These are phyloP conservation scores for Russula sp. DNA, from an alignment of 768 basidiomycete species.

Conservation along the genomic window DNA sequence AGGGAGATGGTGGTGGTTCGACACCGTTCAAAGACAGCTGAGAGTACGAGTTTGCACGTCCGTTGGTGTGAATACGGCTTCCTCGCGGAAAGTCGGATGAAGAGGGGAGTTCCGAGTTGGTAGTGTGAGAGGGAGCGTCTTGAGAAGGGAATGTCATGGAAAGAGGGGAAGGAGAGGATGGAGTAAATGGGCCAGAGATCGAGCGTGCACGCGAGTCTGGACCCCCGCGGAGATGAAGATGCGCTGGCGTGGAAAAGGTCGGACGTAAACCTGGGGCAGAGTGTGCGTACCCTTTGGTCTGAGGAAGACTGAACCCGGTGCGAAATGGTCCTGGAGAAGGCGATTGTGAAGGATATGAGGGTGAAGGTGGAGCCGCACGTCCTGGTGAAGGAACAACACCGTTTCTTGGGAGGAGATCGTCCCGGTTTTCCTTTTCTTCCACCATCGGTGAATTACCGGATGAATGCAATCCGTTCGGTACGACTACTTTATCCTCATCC, in stretches of 20 bases:
- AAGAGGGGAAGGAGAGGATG: constrained; percentile 51
- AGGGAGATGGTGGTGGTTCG: constrained; percentile 28
- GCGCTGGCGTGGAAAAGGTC: constrained; percentile 34
- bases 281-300: constrained; percentile 35
- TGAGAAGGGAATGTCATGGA: constrained; percentile 41
- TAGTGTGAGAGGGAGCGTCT: constrained; percentile 30
- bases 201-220: constrained; percentile 47
- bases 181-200: constrained; percentile 48
- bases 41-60: constrained; percentile 24
- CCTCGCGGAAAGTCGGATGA: constrained; percentile 17
- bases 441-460: constrained; percentile 1
- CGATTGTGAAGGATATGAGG: constrained; percentile 34
- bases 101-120: constrained; percentile 13
- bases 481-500: constrained; percentile 33
- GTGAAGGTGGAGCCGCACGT: constrained; percentile 21
- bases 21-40: constrained; percentile 13
- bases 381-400: constrained; percentile 29
- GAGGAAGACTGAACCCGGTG: constrained; percentile 42
- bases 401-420: constrained; percentile 22
- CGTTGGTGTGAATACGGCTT: constrained; percentile 7
- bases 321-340: constrained; percentile 30
- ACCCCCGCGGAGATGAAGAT: constrained; percentile 25
- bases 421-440: constrained; percentile 1
- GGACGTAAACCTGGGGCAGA: constrained; percentile 35
- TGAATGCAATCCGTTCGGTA: constrained; percentile 26